A percentile compares a stretch with the other conserved stretches of the same genome.
Conservation (phyloP, 192 early-diverging fungal genomes). For the Neocallimastix lanati region DNA sequence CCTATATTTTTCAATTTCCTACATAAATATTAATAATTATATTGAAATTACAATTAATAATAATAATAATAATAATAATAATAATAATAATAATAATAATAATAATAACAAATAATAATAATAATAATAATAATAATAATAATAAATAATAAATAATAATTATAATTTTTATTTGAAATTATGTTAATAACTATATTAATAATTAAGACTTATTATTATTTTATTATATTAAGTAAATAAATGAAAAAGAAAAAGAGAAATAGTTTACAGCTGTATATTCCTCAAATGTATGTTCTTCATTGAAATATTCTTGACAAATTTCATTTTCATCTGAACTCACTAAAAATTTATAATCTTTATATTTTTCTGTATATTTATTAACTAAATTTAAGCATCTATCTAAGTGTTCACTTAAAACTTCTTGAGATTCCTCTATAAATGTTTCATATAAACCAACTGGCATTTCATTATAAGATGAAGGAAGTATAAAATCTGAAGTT, state of each 20-base stretch:
- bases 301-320: conserved; percentile 17
- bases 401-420: conserved; percentile 12
- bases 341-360: conserved; percentile 20
- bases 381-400: conserved; percentile 23
- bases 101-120: too few relatives aligned
- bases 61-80: too few relatives aligned
- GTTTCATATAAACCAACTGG: conserved; percentile 5
- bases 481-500: background rate
- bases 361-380: conserved; percentile 16
- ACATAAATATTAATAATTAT: too few relatives aligned
- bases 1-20: conserved; percentile 34
- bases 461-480: conserved; percentile 3
- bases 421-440: conserved; percentile 10
- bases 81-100: too few relatives aligned
- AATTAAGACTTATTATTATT: too few relatives aligned
- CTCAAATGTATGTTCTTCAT: conserved; percentile 25
- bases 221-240: too few relatives aligned
- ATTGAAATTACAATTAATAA: too few relatives aligned
- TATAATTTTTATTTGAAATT: too few relatives aligned
- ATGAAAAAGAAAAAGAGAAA: too few relatives aligned
- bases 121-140: too few relatives aligned
- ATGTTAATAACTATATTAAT: too few relatives aligned
- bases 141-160: too few relatives aligned
- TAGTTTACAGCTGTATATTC: conserved; percentile 26
- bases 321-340: conserved; percentile 12